phyloP scores from a whole-genome alignment of 2,329 filamentous ascomycete genomes.

The Cephalotrichum gorgonifer region DNA sequence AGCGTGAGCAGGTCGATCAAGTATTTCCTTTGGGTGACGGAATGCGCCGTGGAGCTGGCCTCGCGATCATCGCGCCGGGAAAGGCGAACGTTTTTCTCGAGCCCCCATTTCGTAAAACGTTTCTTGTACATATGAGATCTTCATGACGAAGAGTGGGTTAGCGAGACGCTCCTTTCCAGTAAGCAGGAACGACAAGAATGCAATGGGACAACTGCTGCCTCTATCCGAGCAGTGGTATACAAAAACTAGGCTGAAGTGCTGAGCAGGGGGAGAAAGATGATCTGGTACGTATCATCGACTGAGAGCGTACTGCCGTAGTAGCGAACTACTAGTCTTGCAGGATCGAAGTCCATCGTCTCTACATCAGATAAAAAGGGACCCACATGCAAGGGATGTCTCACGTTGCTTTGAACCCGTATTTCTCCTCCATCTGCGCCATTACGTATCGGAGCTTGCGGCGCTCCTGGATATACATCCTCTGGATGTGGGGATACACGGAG shows the following conservation, averaged over 20 bases:
- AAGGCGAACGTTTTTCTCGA: constrained; percentile 10
- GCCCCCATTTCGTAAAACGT: constrained; percentile 13
- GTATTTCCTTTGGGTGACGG: not conserved
- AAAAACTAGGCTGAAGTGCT: not conserved
- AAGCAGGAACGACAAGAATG: not conserved
- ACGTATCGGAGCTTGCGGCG: constrained; percentile 12
- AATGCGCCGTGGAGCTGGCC: not conserved
- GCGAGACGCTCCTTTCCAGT: not conserved
- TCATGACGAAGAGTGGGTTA: not conserved
- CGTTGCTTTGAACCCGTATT: constrained; percentile 13
- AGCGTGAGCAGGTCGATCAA: not conserved
- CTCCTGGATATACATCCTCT: constrained; percentile 13
- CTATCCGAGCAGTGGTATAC: not conserved
- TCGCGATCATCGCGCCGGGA: not conserved
- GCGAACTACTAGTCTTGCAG: too few relatives aligned
- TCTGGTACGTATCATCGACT: too few relatives aligned
- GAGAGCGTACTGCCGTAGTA: too few relatives aligned
- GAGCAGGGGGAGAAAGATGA: not conserved
- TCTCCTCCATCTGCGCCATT: constrained; percentile 10
- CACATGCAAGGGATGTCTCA: constrained; percentile 1
- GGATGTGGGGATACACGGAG: constrained; percentile 11
- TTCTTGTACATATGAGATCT: constrained; percentile 16
- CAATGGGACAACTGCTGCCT: not conserved
- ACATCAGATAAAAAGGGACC: not conserved
- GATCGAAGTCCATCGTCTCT: too few relatives aligned